Evolutionary conservation across 305 asterid species (phyloP).

Genomic region (Fraxinus dipetala): DNA sequence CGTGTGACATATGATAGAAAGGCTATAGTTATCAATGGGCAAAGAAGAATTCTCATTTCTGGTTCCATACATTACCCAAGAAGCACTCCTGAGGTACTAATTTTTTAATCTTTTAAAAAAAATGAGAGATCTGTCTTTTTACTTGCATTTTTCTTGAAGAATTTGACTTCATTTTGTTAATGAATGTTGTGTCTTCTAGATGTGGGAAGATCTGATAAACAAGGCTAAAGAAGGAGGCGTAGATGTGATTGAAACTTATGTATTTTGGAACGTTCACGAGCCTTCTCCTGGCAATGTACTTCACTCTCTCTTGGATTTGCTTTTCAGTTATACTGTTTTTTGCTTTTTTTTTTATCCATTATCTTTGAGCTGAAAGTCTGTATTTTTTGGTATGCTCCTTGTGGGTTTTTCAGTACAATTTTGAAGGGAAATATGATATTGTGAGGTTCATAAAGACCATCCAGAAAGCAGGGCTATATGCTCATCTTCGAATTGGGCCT

Average conservation of each 20-base stretch:
- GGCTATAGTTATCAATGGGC: constrained; percentile 70
- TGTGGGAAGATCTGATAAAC: constrained; percentile 93
- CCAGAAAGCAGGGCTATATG: constrained; percentile 88
- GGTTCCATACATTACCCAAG: constrained; percentile 92
- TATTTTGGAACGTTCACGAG: constrained; percentile 93
- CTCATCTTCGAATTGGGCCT: constrained; percentile 90
- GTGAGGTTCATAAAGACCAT: constrained; percentile 84
- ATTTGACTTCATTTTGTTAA: constrained; percentile 20
- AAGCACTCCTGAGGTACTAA: constrained; percentile 84
- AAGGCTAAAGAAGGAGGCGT: constrained; percentile 94
- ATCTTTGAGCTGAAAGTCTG: constrained; percentile 23
- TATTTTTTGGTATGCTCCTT: constrained; percentile 11
- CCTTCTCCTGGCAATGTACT: constrained; percentile 82
- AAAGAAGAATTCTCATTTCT: constrained; percentile 74
- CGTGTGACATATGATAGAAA: constrained; percentile 73
- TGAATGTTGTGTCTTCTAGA: constrained; percentile 38
- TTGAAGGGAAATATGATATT: constrained; percentile 88
- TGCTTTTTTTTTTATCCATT: background rate
- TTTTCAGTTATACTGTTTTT: constrained; percentile 14
- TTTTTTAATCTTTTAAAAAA: background rate
- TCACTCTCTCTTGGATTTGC: constrained; percentile 21
- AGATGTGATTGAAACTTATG: constrained; percentile 89
- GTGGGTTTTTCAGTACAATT: constrained; percentile 69
- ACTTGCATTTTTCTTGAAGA: constrained; percentile 16
- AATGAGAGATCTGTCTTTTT: background rate